A percentile compares a stretch with the other conserved stretches of the same genome.
These are phyloP conservation scores for Beauveria scarabaeidicola DNA, from an alignment of 2,329 filamentous ascomycete species.

Conservation along the genomic window DNA sequence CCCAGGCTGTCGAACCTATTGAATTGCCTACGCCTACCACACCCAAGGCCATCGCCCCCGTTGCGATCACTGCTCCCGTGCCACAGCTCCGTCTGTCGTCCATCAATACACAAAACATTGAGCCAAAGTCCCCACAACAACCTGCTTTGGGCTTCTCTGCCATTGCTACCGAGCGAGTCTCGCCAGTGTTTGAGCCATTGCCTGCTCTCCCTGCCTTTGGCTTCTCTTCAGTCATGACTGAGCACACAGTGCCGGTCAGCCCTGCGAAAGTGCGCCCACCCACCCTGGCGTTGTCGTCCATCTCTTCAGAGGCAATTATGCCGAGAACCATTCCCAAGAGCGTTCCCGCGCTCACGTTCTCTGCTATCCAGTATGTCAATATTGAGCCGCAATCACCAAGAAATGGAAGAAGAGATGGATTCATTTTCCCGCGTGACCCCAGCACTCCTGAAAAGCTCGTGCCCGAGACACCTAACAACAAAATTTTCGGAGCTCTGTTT, in stretches of 20 bases:
- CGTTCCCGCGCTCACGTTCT: slow-evolving; percentile 17
- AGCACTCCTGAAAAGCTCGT: slow-evolving; percentile 20
- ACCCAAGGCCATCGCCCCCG: slow-evolving; percentile 12
- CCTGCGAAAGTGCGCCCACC: slow-evolving; percentile 11
- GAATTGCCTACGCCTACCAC: slow-evolving; percentile 13
- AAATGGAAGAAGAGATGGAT: slow-evolving; percentile 46
- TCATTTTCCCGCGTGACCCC: slow-evolving; percentile 45
- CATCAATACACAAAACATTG: slow-evolving; percentile 22
- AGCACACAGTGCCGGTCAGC: slow-evolving; percentile 29
- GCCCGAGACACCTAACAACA: slow-evolving; percentile 32
- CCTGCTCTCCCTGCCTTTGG: slow-evolving; percentile 19
- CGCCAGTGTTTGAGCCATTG: slow-evolving; percentile 22
- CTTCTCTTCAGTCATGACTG: slow-evolving; percentile 24
- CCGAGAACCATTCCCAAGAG: slow-evolving; percentile 4
- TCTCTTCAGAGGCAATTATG: slow-evolving; percentile 11
- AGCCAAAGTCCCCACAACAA: slow-evolving; percentile 18
- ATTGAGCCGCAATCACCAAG: slow-evolving; percentile 38
- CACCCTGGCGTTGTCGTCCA: slow-evolving; percentile 17
- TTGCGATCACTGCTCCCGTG: slow-evolving; percentile 13
- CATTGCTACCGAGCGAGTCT: slow-evolving; percentile 2
- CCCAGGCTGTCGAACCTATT: slow-evolving; percentile 25
- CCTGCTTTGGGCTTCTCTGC: slow-evolving; percentile 18
- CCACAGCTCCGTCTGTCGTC: slow-evolving; percentile 22
- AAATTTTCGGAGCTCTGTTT: slow-evolving; percentile 35
- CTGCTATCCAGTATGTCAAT: slow-evolving; percentile 34